Percentiles rank a stretch among this genome's conserved stretches.
phyloP scores from a whole-genome alignment of 371 early-diverging fungal genomes.

The Rozella allomycis region DNA sequence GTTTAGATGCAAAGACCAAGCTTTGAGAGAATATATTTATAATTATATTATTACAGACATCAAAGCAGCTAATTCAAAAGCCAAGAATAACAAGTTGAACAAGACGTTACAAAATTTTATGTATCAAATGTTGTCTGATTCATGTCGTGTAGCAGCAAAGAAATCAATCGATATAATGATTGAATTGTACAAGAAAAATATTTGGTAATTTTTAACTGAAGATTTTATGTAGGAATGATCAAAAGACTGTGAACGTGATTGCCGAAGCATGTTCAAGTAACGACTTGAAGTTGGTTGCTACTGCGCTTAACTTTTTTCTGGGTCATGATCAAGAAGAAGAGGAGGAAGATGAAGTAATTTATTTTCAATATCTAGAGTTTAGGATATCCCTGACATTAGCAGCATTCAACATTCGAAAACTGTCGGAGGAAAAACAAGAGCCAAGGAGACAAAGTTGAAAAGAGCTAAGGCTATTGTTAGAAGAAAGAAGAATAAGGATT shows the following conservation, averaged over 20 bases:
- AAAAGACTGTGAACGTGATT: constrained; percentile 89
- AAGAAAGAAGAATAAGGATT: constrained; percentile 39
- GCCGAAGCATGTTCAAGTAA: constrained; percentile 84
- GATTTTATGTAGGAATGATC: constrained; percentile 36
- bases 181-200: constrained; percentile 75
- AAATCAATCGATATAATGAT: constrained; percentile 84
- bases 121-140: constrained; percentile 60
- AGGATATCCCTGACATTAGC: constrained; percentile 32
- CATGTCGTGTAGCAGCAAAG: constrained; percentile 56
- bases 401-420: constrained; percentile 46
- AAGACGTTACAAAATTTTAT: constrained; percentile 81
- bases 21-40: constrained; percentile 61
- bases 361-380: neutral
- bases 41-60: constrained; percentile 80
- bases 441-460: constrained; percentile 45
- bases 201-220: constrained; percentile 32
- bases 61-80: constrained; percentile 64
- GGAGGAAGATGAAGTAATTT: constrained; percentile 28
- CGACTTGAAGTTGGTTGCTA: constrained; percentile 60
- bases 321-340: constrained; percentile 25
- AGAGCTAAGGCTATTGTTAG: constrained; percentile 43
- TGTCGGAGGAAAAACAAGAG: constrained; percentile 60
- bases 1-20: constrained; percentile 76
- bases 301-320: constrained; percentile 83
- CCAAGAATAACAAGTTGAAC: constrained; percentile 86